Percentiles rank a stretch among this genome's conserved stretches.
These are phyloP conservation scores for Suillus sp. DNA, from an alignment of 768 basidiomycete species.

Conservation along the genomic window DNA sequence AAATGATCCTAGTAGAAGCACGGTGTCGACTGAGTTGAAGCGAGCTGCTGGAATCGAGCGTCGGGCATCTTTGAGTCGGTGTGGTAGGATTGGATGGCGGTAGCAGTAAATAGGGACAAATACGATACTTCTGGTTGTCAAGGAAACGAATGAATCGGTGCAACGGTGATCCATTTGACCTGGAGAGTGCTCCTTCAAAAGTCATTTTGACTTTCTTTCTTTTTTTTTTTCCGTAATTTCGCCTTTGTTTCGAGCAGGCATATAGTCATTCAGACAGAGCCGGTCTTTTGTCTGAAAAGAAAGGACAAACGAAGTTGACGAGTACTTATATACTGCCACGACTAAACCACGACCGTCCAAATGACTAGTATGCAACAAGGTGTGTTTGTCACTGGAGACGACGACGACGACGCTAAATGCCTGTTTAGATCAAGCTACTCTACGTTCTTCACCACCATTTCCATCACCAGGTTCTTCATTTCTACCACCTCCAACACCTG, in stretches of 20 bases:
- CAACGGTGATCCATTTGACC: constrained; percentile 4
- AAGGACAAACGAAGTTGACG: neutral
- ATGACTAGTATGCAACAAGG: constrained; percentile 17
- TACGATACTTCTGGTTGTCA: constrained; percentile 4
- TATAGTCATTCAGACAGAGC: constrained; percentile 14
- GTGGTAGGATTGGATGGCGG: constrained; percentile 21
- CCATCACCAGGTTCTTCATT: constrained; percentile 72
- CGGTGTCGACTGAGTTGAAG: constrained; percentile 34
- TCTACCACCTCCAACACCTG: constrained; percentile 65
- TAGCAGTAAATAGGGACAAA: constrained; percentile 13
- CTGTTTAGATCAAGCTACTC: constrained; percentile 34
- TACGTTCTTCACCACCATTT: constrained; percentile 47
- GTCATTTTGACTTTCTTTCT: constrained; percentile 7
- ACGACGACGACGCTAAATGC: neutral
- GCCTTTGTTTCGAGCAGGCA: neutral
- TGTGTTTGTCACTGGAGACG: constrained; percentile 2
- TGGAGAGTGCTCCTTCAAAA: neutral
- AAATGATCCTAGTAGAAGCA: constrained; percentile 23
- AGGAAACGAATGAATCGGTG: neutral
- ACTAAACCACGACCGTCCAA: constrained; percentile 4
- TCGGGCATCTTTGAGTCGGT: constrained; percentile 23
- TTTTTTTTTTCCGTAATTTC: neutral
- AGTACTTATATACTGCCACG: constrained; percentile 14
- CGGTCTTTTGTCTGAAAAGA: constrained; percentile 11
- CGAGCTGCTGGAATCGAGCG: constrained; percentile 30